Evolutionary conservation across 1,139 yeast genomes (phyloP), one percentile per base, ranked within the genome.

Genomic region (Taphrina sp.): DNA sequence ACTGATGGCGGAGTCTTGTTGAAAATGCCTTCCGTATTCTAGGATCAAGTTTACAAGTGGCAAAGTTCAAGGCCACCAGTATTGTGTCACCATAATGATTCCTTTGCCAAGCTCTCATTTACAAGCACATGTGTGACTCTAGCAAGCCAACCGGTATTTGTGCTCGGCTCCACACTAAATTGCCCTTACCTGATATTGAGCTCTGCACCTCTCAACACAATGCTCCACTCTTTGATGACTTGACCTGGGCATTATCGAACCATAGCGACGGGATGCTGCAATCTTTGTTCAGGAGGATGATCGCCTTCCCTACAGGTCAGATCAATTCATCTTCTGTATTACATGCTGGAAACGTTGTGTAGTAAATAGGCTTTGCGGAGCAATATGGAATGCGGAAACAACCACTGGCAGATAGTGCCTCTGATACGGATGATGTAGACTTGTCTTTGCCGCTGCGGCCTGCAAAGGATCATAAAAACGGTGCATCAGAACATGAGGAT

Each of bases 1-100:
- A 58, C 58, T n/a, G 63, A 61, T 28, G 63, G 63, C 20, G 63
- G 63, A 12, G 51, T 62, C 2, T 14, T 61, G 34, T 41, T 57
- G 2, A 51, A 36, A 22, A 42, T 51, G 33, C 63, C 63, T 2
- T 34, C 61, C 14, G 46, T 54, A n/a, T 61, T 58, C 28, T 61
- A 58, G n/a, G n/a, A n/a, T n/a, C n/a, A 31, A 12, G 5, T 5
- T 37, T 28, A 28, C 7, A 8, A 7, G 31, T 28, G 31, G 10
- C 31, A 28, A 28, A 28, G 10, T 8, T 7, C 12, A 12, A 8
- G 31, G 31, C 7, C 7, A 8, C 10, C 31, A 12, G 7, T 28
- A 12, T 28, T 28, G 31, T 28, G 12, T 12, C 7, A 8, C 7
- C 10, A 28, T 12, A 8, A 28, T 28, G 31, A 7, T 28, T 12